phyloP scores from a whole-genome alignment of 768 basidiomycete species.

The Lactarius sp. region DNA sequence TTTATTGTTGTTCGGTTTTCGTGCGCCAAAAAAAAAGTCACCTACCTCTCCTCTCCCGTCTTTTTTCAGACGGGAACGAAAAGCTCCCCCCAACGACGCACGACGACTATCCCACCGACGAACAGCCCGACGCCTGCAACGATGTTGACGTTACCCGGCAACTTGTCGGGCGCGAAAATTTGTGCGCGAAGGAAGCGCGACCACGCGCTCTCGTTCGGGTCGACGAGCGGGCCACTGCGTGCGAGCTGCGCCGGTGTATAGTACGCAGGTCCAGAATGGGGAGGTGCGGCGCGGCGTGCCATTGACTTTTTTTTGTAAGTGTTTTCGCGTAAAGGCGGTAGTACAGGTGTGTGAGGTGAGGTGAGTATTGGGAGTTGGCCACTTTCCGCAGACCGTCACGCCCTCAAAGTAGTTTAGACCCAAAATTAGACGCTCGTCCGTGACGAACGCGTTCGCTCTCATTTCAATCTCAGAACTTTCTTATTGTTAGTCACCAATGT shows the following conservation, averaged over 20 bases:
- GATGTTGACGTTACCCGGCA: slow-evolving; percentile 69
- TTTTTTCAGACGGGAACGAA: slow-evolving; percentile 57
- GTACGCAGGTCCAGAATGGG: slow-evolving; percentile 49
- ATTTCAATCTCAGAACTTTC: too few species aligned
- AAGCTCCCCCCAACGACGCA: slow-evolving; percentile 74
- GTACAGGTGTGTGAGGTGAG: not conserved
- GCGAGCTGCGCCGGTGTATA: slow-evolving; percentile 43
- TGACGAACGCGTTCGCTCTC: too few species aligned
- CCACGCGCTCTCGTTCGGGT: slow-evolving; percentile 62
- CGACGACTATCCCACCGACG: slow-evolving; percentile 60
- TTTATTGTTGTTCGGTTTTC: not conserved
- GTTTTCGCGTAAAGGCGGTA: not conserved
- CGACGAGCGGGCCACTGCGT: slow-evolving; percentile 39
- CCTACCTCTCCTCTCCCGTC: not conserved
- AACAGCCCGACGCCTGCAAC: slow-evolving; percentile 62
- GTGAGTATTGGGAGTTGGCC: slow-evolving; percentile 9
- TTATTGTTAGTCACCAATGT: too few species aligned
- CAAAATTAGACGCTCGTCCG: too few species aligned
- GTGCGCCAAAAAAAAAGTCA: too few species aligned
- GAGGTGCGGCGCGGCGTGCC: slow-evolving; percentile 66
- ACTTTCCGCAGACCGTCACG: too few species aligned
- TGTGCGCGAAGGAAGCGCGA: slow-evolving; percentile 53
- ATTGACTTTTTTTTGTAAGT: slow-evolving; percentile 35
- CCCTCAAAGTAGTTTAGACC: too few species aligned
- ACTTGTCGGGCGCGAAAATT: slow-evolving; percentile 67